These are phyloP conservation scores for Moringa oleifera DNA, from an alignment of 345 rosid species.

Conservation along the genomic window DNA sequence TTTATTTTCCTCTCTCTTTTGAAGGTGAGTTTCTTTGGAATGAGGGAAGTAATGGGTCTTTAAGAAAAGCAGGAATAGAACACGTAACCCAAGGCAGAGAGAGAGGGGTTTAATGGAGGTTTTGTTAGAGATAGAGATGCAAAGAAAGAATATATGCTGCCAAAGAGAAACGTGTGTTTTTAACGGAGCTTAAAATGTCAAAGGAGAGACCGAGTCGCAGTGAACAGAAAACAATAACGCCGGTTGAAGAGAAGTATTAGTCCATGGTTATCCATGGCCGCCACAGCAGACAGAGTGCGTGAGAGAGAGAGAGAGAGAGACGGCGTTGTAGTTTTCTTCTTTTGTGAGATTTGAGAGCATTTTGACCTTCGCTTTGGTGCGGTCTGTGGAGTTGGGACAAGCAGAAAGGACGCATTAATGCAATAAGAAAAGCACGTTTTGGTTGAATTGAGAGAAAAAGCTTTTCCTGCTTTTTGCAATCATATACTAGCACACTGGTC, in stretches of 20 bases:
- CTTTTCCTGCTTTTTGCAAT: neutral
- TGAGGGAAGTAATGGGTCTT: constrained; percentile 30
- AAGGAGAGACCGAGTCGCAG: constrained; percentile 20
- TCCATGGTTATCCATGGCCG: constrained; percentile 24
- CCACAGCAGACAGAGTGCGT: constrained; percentile 24
- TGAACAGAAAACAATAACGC: neutral
- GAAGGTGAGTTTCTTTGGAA: constrained; percentile 19
- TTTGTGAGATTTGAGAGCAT: constrained; percentile 13
- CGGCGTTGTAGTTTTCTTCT: constrained; percentile 7
- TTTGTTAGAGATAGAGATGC: neutral
- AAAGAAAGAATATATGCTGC: neutral
- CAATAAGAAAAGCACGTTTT: constrained; percentile 28
- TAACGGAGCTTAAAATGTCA: constrained; percentile 13
- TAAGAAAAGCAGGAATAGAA: constrained; percentile 31
- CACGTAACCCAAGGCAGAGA: constrained; percentile 38
- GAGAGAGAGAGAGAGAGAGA: neutral
- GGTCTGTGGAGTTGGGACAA: constrained; percentile 13
- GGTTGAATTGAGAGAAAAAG: constrained; percentile 22
- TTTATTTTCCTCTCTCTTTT: constrained; percentile 12
- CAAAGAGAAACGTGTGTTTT: neutral
- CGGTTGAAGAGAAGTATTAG: constrained; percentile 5
- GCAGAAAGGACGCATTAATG: constrained; percentile 9
- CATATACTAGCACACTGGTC: too few relatives aligned
- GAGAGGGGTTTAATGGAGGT: constrained; percentile 24
- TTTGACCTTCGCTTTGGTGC: constrained; percentile 27